These are phyloP conservation scores for Spathaspora passalidarum DNA, from an alignment of 805 yeast genomes.

Conservation along the genomic window DNA sequence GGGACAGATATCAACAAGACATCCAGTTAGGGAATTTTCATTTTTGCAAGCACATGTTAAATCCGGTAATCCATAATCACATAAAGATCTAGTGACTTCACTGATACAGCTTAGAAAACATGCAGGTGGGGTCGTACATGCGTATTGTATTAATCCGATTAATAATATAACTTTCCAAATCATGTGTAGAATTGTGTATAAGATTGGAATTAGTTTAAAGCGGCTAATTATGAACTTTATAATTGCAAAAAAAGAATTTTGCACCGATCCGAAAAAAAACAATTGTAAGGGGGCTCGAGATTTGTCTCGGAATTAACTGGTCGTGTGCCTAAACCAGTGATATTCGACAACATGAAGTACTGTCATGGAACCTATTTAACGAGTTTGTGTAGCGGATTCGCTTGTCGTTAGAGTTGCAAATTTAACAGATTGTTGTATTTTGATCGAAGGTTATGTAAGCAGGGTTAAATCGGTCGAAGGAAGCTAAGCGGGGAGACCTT, in stretches of 20 bases:
- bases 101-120: conserved; percentile 45
- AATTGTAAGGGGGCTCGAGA: too few relatives aligned
- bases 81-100: conserved; percentile 28
- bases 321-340: too few relatives aligned
- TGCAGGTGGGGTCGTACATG: conserved; percentile 45
- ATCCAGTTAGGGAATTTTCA: conserved; percentile 38
- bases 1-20: conserved; percentile 46
- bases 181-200: not conserved
- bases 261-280: not conserved
- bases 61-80: conserved; percentile 31
- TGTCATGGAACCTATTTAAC: too few relatives aligned
- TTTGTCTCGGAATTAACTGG: too few relatives aligned
- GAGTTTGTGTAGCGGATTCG: too few relatives aligned
- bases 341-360: too few relatives aligned
- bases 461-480: too few relatives aligned
- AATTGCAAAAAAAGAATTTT: not conserved
- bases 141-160: not conserved
- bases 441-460: too few relatives aligned
- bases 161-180: not conserved
- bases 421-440: too few relatives aligned
- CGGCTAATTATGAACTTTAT: not conserved
- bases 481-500: too few relatives aligned
- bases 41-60: conserved; percentile 38
- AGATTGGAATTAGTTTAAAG: not conserved
- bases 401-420: too few relatives aligned